Conservation (phyloP, 2,329 filamentous ascomycete species). For the Colletotrichum horii region DNA sequence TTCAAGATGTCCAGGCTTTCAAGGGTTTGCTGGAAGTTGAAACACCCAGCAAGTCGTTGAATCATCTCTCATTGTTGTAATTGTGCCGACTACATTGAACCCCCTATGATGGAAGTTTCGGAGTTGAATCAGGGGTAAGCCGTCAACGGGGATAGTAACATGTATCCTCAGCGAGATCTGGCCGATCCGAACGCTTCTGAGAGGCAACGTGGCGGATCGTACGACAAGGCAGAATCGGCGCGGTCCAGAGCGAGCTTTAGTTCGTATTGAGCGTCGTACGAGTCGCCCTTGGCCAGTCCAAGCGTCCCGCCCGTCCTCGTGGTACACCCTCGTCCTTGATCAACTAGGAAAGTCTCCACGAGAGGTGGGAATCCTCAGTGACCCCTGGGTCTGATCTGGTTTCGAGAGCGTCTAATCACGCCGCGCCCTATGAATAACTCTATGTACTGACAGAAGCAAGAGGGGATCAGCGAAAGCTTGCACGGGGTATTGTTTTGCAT, state of each 20-base stretch:
- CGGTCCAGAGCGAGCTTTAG: not conserved
- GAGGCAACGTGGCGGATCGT: not conserved
- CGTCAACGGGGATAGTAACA: not conserved
- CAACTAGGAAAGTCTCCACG: not conserved
- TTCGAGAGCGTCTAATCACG: not conserved
- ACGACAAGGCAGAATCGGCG: not conserved
- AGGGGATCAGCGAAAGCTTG: not conserved
- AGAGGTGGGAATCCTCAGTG: not conserved
- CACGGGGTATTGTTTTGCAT: not conserved
- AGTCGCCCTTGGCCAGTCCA: not conserved
- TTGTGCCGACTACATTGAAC: not conserved
- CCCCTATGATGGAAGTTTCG: not conserved
- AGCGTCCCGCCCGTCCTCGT: not conserved
- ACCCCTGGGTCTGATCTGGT: not conserved
- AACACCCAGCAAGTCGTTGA: not conserved
- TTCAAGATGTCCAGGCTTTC: not conserved
- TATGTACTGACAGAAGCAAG: not conserved
- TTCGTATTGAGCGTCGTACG: not conserved
- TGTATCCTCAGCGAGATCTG: not conserved
- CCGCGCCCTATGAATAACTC: not conserved
- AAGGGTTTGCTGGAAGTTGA: not conserved
- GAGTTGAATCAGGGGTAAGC: not conserved
- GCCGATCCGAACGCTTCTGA: not conserved
- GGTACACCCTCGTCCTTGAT: not conserved
- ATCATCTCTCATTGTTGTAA: not conserved